Percentiles rank a stretch among this genome's conserved stretches.
phyloP scores from a whole-genome alignment of 148 eudicot species.

The Salicornia ramosissima region DNA sequence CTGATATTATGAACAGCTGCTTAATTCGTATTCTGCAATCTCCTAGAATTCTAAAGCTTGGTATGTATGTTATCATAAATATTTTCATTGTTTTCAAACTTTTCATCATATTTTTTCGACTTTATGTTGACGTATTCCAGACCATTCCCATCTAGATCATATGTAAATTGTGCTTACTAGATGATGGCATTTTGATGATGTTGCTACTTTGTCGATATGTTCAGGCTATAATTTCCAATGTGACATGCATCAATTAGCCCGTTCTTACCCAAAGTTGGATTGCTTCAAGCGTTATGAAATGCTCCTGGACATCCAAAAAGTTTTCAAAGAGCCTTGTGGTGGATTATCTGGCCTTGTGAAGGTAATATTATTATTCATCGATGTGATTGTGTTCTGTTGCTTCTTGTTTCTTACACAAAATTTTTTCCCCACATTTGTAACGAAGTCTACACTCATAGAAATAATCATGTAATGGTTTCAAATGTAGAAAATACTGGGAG shows the following conservation, averaged over 20 bases:
- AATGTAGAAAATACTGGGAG: conserved; percentile 78
- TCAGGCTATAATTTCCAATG: conserved; percentile 95
- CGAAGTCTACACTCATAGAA: conserved; percentile 7
- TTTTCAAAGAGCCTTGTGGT: conserved; percentile 74
- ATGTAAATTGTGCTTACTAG: conserved; percentile 6
- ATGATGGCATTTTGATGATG: conserved; percentile 6
- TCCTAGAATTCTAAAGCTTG: conserved; percentile 77
- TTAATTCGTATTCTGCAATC: conserved; percentile 75
- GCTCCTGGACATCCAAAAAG: conserved; percentile 90
- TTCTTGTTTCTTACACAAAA: background rate
- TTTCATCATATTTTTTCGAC: background rate
- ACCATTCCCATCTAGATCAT: background rate
- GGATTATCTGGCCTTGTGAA: conserved; percentile 82
- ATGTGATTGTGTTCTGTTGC: background rate
- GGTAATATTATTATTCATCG: conserved; percentile 34
- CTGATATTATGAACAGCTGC: conserved; percentile 67
- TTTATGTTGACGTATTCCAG: background rate
- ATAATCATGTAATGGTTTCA: conserved; percentile 9
- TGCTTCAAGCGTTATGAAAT: conserved; percentile 89
- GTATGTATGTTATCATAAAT: conserved; percentile 36
- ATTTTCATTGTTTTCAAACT: background rate
- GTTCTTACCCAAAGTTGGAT: conserved; percentile 58
- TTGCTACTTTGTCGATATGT: conserved; percentile 1
- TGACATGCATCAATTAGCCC: conserved; percentile 69
- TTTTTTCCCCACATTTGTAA: background rate